Percentiles rank a stretch among this genome's conserved stretches.
phyloP scores from a whole-genome alignment of 148 eudicot species.

The Persicaria maculosa region DNA sequence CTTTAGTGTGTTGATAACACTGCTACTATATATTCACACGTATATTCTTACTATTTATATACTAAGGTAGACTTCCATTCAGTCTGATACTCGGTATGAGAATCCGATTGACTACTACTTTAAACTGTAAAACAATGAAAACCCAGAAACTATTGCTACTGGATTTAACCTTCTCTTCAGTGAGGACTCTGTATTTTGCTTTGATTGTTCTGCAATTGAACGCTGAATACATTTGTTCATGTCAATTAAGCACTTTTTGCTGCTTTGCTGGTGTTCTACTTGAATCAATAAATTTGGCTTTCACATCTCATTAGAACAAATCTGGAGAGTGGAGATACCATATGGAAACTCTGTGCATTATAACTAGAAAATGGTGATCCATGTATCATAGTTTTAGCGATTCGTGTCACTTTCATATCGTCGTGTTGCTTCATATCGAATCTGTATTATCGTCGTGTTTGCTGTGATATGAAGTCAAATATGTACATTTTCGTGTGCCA shows the following conservation, averaged over 20 bases:
- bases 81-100: slow-evolving; percentile 11
- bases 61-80: slow-evolving; percentile 12
- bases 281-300: background rate
- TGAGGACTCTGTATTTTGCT: background rate
- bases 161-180: slow-evolving; percentile 1
- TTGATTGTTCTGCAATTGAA: background rate
- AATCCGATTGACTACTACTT: slow-evolving; percentile 4
- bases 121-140: slow-evolving; percentile 4
- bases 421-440: no score
- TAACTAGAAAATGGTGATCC: no score
- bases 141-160: slow-evolving; percentile 6
- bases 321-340: background rate
- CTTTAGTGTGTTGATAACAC: slow-evolving; percentile 1
- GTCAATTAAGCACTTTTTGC: background rate
- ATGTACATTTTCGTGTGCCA: background rate
- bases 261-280: background rate
- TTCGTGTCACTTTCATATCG: no score
- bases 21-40: slow-evolving; percentile 7
- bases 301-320: background rate
- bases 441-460: background rate
- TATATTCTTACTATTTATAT: slow-evolving; percentile 5
- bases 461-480: background rate
- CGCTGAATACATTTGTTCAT: background rate
- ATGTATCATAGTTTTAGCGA: no score
- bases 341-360: no score